Conservation (phyloP, 129 eudicot genomes). For the Kitagawia praeruptora region DNA sequence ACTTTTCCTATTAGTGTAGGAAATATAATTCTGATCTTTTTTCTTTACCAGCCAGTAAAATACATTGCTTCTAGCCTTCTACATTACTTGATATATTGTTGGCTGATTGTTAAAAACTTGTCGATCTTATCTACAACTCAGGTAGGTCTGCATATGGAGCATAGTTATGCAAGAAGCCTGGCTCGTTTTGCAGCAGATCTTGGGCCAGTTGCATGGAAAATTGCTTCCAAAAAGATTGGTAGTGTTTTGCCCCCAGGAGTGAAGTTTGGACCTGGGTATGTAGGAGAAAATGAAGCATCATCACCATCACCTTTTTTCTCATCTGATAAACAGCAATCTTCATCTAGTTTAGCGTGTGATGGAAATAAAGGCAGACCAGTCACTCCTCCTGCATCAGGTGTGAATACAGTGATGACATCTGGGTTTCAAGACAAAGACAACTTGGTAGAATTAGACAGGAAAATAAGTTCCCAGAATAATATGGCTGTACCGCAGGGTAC, state of each 20-base stretch:
- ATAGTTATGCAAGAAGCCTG: constrained; percentile 88
- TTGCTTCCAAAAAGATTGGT: constrained; percentile 68
- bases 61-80: neutral
- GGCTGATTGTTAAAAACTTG: neutral
- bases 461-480: constrained; percentile 25
- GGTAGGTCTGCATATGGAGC: constrained; percentile 77
- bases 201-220: constrained; percentile 86
- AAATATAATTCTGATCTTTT: neutral
- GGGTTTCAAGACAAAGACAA: constrained; percentile 17
- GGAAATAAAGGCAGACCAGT: constrained; percentile 27
- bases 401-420: constrained; percentile 19
- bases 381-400: constrained; percentile 31
- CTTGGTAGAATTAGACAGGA: constrained; percentile 30
- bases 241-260: constrained; percentile 55
- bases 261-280: constrained; percentile 76
- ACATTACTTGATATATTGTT: neutral
- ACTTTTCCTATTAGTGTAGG: neutral
- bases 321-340: constrained; percentile 27
- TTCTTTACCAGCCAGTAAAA: neutral
- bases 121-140: constrained; percentile 17
- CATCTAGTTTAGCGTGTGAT: constrained; percentile 19
- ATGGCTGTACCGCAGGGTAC: constrained; percentile 8
- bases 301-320: constrained; percentile 26
- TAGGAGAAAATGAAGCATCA: constrained; percentile 50
- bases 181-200: constrained; percentile 87